A percentile compares a stretch with the other conserved stretches of the same genome.
Conservation (phyloP, 2,329 filamentous ascomycete species). For the Apiospora phragmitis region DNA sequence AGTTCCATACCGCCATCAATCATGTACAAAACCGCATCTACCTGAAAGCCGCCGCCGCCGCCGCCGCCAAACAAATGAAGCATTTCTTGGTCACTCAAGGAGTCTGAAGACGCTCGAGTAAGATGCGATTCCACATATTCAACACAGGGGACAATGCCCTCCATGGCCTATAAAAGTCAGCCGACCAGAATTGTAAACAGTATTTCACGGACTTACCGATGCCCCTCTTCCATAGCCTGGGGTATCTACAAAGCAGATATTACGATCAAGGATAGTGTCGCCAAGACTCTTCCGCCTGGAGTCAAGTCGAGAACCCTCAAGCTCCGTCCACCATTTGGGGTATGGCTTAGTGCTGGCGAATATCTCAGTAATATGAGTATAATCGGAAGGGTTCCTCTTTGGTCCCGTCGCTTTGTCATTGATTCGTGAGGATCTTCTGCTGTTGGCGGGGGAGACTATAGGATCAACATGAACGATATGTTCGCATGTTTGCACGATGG, state of each 20-base stretch:
- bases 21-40: slow-evolving; percentile 85
- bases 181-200: neutral
- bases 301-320: slow-evolving; percentile 63
- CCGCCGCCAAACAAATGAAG: slow-evolving; percentile 76
- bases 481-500: slow-evolving; percentile 81
- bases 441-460: slow-evolving; percentile 37
- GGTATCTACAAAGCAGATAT: slow-evolving; percentile 91
- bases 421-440: slow-evolving; percentile 16
- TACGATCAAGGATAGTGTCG: slow-evolving; percentile 82
- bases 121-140: slow-evolving; percentile 74
- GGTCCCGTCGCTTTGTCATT: slow-evolving; percentile 14
- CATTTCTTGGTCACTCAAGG: slow-evolving; percentile 73
- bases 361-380: slow-evolving; percentile 61
- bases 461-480: slow-evolving; percentile 94
- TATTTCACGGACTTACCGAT: slow-evolving; percentile 38
- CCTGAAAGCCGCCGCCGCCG: slow-evolving; percentile 77
- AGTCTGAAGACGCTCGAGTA: slow-evolving; percentile 60
- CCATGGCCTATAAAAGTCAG: slow-evolving; percentile 40
- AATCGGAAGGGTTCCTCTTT: slow-evolving; percentile 25
- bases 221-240: slow-evolving; percentile 59
- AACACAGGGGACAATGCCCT: slow-evolving; percentile 59
- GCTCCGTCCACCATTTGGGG: slow-evolving; percentile 84
- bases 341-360: slow-evolving; percentile 82
- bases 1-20: slow-evolving; percentile 67
- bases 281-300: slow-evolving; percentile 68